Evolutionary conservation across 1,284 basidiomycete species (phyloP).

Genomic region (Takashimella tepidaria): DNA sequence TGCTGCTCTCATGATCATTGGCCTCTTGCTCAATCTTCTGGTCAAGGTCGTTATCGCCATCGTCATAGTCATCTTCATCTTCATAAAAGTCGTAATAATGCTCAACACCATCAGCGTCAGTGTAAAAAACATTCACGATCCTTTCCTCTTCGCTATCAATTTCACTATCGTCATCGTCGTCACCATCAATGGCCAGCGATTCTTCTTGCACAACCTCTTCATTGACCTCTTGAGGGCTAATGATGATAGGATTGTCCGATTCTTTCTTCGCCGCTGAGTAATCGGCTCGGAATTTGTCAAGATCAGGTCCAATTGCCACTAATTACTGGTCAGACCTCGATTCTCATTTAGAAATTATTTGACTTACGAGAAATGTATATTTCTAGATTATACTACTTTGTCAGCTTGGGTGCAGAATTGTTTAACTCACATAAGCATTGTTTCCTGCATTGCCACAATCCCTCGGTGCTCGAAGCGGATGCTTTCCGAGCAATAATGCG

Average conservation of each 20-base stretch:
- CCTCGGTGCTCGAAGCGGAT: constrained; percentile 9
- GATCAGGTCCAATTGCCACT: constrained; percentile 21
- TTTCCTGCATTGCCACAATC: constrained; percentile 35
- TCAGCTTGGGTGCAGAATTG: neutral
- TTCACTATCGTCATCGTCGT: constrained; percentile 7
- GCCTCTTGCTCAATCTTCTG: neutral
- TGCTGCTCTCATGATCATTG: too few relatives aligned
- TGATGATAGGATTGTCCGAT: neutral
- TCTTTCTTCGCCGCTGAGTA: constrained; percentile 8
- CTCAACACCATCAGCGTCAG: neutral
- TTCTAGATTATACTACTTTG: constrained; percentile 25
- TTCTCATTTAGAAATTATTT: neutral
- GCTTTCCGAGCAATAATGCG: constrained; percentile 19
- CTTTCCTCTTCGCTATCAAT: constrained; percentile 19
- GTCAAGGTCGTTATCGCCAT: neutral
- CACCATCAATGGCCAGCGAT: neutral
- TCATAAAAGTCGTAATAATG: constrained; percentile 9
- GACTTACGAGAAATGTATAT: constrained; percentile 21
- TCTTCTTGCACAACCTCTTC: neutral
- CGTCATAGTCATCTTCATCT: neutral
- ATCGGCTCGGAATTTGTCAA: constrained; percentile 20
- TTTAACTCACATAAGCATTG: constrained; percentile 27
- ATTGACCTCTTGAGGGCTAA: too few relatives aligned
- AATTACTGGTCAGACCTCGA: neutral
- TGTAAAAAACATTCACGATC: constrained; percentile 21